phyloP scores from a whole-genome alignment of 2,329 filamentous ascomycete genomes.

The Tolypocladium guangdongense region DNA sequence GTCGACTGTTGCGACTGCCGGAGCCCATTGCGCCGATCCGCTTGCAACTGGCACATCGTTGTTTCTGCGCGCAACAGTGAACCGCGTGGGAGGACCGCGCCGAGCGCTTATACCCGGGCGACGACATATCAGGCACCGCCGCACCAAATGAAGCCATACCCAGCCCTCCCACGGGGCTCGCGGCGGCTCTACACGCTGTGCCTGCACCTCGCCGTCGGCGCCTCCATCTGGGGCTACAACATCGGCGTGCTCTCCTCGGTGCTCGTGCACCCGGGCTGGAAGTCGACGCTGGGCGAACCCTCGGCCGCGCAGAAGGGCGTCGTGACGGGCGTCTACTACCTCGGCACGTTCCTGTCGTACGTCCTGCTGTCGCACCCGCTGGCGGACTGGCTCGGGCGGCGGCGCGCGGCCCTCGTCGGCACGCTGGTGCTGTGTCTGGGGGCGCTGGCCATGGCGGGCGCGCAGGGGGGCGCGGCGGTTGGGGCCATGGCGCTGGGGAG shows the following conservation, averaged over 20 bases:
- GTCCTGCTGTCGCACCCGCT: constrained; percentile 40
- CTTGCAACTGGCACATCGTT: not conserved
- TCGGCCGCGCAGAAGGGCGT: constrained; percentile 35
- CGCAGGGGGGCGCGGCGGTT: constrained; percentile 27
- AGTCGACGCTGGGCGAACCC: constrained; percentile 31
- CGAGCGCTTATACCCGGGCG: not conserved
- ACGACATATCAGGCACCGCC: too few species aligned
- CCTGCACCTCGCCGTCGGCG: constrained; percentile 42
- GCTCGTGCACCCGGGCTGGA: constrained; percentile 44
- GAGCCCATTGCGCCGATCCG: not conserved
- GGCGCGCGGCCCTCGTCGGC: constrained; percentile 37
- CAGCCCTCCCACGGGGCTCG: constrained; percentile 5
- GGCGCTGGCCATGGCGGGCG: constrained; percentile 34
- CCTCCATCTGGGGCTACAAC: constrained; percentile 48
- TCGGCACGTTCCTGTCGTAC: constrained; percentile 45
- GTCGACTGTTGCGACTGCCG: not conserved
- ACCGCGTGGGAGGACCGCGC: not conserved
- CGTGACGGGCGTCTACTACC: constrained; percentile 46
- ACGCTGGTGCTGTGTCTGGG: constrained; percentile 36
- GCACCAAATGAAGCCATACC: not conserved
- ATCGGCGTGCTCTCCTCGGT: constrained; percentile 46
- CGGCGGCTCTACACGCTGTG: constrained; percentile 34
- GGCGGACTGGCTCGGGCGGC: constrained; percentile 39
- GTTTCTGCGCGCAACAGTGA: too few species aligned
- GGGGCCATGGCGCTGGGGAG: constrained; percentile 39